Percentiles rank a stretch among this genome's conserved stretches.
These are phyloP conservation scores for Funneliformis mosseae DNA, from an alignment of 192 early-diverging fungal genomes.

Conservation along the genomic window DNA sequence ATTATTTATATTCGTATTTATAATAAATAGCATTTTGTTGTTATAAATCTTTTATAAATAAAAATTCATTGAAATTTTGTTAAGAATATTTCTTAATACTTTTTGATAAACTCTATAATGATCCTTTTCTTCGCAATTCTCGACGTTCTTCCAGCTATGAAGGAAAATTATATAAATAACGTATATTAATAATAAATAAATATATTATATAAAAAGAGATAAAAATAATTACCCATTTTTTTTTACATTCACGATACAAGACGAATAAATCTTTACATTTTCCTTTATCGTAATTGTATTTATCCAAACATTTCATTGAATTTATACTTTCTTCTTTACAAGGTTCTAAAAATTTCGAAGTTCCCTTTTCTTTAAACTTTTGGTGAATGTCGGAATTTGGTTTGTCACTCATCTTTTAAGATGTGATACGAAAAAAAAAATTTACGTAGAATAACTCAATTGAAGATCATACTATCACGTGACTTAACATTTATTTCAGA, in stretches of 20 bases:
- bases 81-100: neutral
- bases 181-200: neutral
- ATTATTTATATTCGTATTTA: neutral
- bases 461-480: too few relatives aligned
- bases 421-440: too few relatives aligned
- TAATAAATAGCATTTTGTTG: neutral
- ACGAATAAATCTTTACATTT: conserved; percentile 54
- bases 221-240: conserved; percentile 65
- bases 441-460: too few relatives aligned
- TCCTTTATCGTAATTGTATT: conserved; percentile 54
- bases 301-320: conserved; percentile 56
- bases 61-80: neutral
- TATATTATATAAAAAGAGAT: neutral
- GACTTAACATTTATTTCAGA: too few relatives aligned
- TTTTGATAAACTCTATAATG: neutral
- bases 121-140: conserved; percentile 20
- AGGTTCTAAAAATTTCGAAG: conserved; percentile 59
- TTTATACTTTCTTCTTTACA: conserved; percentile 51
- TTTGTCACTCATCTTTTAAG: too few relatives aligned
- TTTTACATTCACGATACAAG: conserved; percentile 59
- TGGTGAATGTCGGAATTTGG: conserved; percentile 46
- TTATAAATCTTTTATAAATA: neutral
- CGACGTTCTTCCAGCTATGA: neutral
- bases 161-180: neutral
- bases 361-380: conserved; percentile 48